A percentile compares a stretch with the other conserved stretches of the same genome.
phyloP scores from a whole-genome alignment of 2,329 filamentous ascomycete genomes.

The Clonostachys rhizophaga region DNA sequence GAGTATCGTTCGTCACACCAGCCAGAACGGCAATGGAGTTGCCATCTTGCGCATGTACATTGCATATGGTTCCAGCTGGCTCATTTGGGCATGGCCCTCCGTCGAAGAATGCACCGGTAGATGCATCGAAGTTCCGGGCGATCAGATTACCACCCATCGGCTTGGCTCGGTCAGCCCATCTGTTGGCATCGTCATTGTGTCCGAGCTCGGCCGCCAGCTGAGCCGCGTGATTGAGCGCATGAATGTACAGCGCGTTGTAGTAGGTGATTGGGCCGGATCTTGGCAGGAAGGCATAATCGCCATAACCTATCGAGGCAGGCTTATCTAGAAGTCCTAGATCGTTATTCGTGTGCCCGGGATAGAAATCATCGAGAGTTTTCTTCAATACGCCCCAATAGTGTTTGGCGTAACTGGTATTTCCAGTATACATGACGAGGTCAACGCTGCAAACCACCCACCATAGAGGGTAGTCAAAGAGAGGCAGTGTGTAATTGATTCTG shows the following conservation, averaged over 20 bases:
- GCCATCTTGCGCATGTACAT: constrained; percentile 43
- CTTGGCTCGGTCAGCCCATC: constrained; percentile 31
- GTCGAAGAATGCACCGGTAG: constrained; percentile 38
- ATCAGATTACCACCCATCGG: constrained; percentile 26
- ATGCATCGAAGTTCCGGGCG: constrained; percentile 31
- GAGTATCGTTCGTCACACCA: constrained; percentile 18
- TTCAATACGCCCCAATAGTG: constrained; percentile 33
- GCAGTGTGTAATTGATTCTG: constrained; percentile 38
- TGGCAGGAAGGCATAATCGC: constrained; percentile 46
- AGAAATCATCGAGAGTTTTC: constrained; percentile 38
- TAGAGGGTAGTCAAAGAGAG: constrained; percentile 46
- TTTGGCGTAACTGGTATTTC: constrained; percentile 31
- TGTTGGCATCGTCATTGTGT: constrained; percentile 20
- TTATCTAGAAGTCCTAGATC: constrained; percentile 35
- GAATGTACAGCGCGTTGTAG: constrained; percentile 45
- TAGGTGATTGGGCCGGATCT: constrained; percentile 43
- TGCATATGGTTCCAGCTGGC: constrained; percentile 12
- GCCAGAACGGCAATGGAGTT: constrained; percentile 40
- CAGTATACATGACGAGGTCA: constrained; percentile 45
- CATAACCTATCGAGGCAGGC: constrained; percentile 27
- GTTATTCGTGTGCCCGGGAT: constrained; percentile 31
- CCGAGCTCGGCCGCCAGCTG: constrained; percentile 27
- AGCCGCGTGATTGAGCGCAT: constrained; percentile 37
- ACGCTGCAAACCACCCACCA: constrained; percentile 46
- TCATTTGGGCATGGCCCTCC: constrained; percentile 20